A percentile compares a stretch with the other conserved stretches of the same genome.
phyloP scores from a whole-genome alignment of 2,329 filamentous ascomycete genomes.

The Zopfia rhizophila region DNA sequence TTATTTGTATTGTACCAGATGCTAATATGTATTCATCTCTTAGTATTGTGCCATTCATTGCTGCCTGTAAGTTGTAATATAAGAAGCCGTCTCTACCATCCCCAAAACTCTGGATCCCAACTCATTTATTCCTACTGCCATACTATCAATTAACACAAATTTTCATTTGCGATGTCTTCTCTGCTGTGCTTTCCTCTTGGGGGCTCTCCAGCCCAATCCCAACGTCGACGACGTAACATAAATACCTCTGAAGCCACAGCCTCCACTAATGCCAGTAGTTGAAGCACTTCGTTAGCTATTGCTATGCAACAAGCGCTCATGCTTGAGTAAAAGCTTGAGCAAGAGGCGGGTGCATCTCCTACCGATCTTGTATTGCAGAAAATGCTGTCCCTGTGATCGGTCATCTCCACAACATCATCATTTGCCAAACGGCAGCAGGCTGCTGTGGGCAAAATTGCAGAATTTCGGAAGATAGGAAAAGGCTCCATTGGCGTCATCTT shows the following conservation, averaged over 20 bases:
- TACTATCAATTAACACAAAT: no score
- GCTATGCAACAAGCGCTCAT: slow-evolving; percentile 4
- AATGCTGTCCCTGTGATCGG: slow-evolving; percentile 2
- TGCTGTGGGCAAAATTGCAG: slow-evolving; percentile 4
- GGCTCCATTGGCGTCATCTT: slow-evolving; percentile 3
- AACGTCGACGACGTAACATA: slow-evolving; percentile 3
- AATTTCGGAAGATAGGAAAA: slow-evolving; percentile 6
- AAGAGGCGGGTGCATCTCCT: slow-evolving; percentile 2
- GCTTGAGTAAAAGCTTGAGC: slow-evolving; percentile 5
- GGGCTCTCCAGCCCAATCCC: no score
- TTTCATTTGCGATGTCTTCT: no score
- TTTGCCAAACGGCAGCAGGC: slow-evolving; percentile 7
- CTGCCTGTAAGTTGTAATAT: no score
- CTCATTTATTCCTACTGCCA: no score
- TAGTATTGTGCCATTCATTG: no score
- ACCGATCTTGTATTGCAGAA: slow-evolving; percentile 4
- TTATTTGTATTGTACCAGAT: no score
- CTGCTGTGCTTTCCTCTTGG: no score
- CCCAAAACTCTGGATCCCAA: no score
- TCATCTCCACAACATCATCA: slow-evolving; percentile 4
- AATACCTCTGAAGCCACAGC: slow-evolving; percentile 7
- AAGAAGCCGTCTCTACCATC: no score
- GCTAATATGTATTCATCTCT: no score
- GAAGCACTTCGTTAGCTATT: slow-evolving; percentile 4
- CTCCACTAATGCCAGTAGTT: slow-evolving; percentile 6